These are phyloP conservation scores for Arthrobotrys conoides DNA, from an alignment of 2,329 filamentous ascomycete genomes.

Conservation along the genomic window DNA sequence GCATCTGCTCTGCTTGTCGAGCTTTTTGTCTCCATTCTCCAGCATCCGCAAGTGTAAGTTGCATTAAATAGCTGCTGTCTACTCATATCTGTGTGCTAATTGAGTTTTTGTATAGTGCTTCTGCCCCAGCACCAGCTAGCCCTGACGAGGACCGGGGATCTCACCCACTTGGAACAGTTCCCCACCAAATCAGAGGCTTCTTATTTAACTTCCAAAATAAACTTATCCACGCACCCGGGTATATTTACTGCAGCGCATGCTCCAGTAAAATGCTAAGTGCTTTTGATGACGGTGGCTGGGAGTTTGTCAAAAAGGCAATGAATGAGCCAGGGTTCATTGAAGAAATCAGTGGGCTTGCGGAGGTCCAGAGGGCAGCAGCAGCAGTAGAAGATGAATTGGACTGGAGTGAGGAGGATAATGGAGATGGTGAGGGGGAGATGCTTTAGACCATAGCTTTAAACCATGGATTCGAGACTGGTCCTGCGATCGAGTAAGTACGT, in stretches of 20 bases:
- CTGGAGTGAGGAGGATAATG: conserved; percentile 75
- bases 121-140: conserved; percentile 63
- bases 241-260: conserved; percentile 86
- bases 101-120: conserved; percentile 46
- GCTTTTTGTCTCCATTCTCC: conserved; percentile 85
- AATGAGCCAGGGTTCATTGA: conserved; percentile 83
- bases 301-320: conserved; percentile 81
- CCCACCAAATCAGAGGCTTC: conserved; percentile 85
- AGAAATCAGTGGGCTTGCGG: conserved; percentile 80
- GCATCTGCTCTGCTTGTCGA: conserved; percentile 93
- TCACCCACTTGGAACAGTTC: conserved; percentile 78
- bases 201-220: conserved; percentile 81
- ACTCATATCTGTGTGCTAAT: conserved; percentile 23
- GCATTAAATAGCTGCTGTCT: neutral
- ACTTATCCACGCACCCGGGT: conserved; percentile 80
- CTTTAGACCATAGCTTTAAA: conserved; percentile 29
- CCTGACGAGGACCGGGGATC: conserved; percentile 70
- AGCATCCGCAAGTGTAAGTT: conserved; percentile 78
- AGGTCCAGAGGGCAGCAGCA: conserved; percentile 76
- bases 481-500: neutral
- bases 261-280: conserved; percentile 78
- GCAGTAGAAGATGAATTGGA: conserved; percentile 65
- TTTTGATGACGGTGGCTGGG: conserved; percentile 79
- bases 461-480: neutral
- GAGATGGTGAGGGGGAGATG: conserved; percentile 70